Base-by-base conservation (phyloP, 2,329 filamentous ascomycete species). In the Hypoxylon sp. region DNA sequence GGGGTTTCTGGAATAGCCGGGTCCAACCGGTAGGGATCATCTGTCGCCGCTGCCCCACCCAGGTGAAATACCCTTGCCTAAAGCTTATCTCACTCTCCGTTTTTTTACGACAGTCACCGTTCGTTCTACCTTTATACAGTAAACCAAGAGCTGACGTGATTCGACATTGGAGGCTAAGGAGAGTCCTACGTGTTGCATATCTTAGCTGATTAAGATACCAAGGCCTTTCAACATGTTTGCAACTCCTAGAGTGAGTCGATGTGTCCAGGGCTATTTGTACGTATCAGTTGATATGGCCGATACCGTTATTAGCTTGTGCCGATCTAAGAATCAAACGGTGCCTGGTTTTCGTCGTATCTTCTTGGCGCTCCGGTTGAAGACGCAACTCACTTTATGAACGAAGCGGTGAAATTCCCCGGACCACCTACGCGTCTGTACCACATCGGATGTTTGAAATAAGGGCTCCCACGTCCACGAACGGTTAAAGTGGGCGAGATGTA, bases 1-100 rank as follows among this genome's bases (percentile, higher is more conserved):
- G 52, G 56, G 56, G 47, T 9, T n/a, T 34, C 54, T 29, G 19
- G 30, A 65, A 58, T 63, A 37, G 41, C 53, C 57, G 48, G 54
- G 57, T 55, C 37, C 46, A 47, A 59, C 61, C 61, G 57, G 56
- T 45, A 53, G 61, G 52, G 43, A 41, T 54, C 29, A 43, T 32
- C 55, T 47, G 50, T 55, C 37, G 29, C 14, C 29, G 34, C 29
- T 51, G 27, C 66, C 63, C 63, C 66, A 55, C 66, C 58, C 50
- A 50, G 48, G 32, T 57, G 50, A 58, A 51, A n/a, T 43, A 46
- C 19, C 48, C 60, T 51, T 51, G 46, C 34, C 52, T 23, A 59
- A 51, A 34, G 37, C 54, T 54, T 63, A 63, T 48, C 48, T 61
- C 32, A 45, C 16, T 27, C 25, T 23, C 48, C 61, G 48, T 39